These are phyloP conservation scores for Lachnellula arida DNA, from an alignment of 2,329 filamentous ascomycete species.

Conservation along the genomic window DNA sequence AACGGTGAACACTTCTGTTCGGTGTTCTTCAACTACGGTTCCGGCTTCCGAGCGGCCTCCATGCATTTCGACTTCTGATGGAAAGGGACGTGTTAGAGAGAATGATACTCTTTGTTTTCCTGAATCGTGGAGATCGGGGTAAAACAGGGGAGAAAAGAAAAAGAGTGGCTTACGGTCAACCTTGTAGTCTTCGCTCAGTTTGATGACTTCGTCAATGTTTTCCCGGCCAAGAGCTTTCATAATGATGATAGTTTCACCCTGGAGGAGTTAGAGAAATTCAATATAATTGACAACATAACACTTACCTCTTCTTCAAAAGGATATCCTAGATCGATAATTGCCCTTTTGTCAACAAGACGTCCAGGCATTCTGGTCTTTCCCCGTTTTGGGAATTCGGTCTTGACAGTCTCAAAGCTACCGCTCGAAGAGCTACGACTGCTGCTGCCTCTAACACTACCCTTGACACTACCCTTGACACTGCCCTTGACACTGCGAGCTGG, in stretches of 20 bases:
- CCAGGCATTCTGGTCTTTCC: slow-evolving; percentile 87
- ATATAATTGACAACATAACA: neutral
- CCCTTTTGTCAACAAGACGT: slow-evolving; percentile 72
- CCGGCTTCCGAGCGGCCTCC: slow-evolving; percentile 44
- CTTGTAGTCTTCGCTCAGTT: slow-evolving; percentile 73
- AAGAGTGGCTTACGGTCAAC: slow-evolving; percentile 41
- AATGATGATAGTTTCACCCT: slow-evolving; percentile 79
- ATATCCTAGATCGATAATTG: slow-evolving; percentile 79
- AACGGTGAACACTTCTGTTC: slow-evolving; percentile 38
- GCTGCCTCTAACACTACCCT: slow-evolving; percentile 35
- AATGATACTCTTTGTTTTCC: slow-evolving; percentile 10
- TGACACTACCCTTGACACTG: no score
- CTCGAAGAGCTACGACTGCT: slow-evolving; percentile 42
- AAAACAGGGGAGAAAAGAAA: slow-evolving; percentile 3
- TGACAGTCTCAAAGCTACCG: slow-evolving; percentile 44
- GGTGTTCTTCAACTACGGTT: slow-evolving; percentile 45
- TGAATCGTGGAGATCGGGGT: slow-evolving; percentile 11
- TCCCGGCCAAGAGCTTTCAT: slow-evolving; percentile 81
- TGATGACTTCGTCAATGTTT: slow-evolving; percentile 86
- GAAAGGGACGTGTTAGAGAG: slow-evolving; percentile 24
- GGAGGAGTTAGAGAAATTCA: slow-evolving; percentile 31
- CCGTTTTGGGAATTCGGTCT: slow-evolving; percentile 68
- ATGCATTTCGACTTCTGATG: slow-evolving; percentile 27
- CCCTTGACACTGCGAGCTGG: slow-evolving; percentile 21
- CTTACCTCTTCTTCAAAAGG: slow-evolving; percentile 81